Conservation (phyloP, 2,329 filamentous ascomycete species). For the Sporothrix variecibatus region DNA sequence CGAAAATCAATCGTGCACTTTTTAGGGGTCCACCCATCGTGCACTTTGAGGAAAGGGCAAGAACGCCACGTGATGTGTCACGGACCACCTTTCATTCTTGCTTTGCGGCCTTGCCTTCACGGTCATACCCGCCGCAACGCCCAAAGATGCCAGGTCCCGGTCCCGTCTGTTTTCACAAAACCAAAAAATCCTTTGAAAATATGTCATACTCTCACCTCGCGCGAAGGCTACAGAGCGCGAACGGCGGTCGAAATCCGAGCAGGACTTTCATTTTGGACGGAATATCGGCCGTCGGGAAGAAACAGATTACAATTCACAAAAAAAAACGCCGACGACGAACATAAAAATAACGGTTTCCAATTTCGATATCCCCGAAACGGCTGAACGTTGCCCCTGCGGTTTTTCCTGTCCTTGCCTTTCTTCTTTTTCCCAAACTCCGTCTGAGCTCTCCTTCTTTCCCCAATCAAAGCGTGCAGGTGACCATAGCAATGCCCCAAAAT, state of each 20-base stretch:
- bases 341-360: neutral
- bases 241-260: constrained; percentile 1
- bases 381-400: neutral
- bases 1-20: neutral
- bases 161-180: neutral
- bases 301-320: neutral
- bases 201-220: neutral
- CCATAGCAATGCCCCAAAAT: neutral
- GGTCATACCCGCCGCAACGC: neutral
- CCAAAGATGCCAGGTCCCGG: neutral
- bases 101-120: neutral
- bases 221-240: neutral
- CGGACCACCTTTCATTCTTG: neutral
- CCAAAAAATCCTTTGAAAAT: neutral
- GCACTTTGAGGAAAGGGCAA: neutral
- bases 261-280: neutral
- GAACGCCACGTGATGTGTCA: neutral
- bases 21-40: neutral
- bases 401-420: neutral
- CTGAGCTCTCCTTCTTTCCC: neutral
- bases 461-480: neutral
- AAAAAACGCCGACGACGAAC: neutral
- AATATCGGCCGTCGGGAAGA: neutral
- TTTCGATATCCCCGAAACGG: neutral
- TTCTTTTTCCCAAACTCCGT: neutral